Conservation (phyloP, 2,329 filamentous ascomycete genomes). For the Cryphonectria parasitica region DNA sequence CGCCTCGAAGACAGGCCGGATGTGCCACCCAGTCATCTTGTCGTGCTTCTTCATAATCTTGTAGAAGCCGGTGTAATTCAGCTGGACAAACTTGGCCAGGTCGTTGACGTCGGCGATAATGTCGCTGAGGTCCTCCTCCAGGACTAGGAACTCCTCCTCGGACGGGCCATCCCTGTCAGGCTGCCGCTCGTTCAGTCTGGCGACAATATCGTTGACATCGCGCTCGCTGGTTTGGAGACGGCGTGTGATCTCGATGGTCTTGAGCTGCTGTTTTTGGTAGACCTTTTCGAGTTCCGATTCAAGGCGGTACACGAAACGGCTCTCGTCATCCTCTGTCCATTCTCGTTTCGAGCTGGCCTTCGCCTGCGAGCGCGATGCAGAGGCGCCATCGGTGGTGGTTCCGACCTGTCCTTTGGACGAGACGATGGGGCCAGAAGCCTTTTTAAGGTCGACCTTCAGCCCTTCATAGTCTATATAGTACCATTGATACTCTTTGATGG, state of each 20-base stretch:
- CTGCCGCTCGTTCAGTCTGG: constrained; percentile 68
- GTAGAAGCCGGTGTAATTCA: constrained; percentile 99
- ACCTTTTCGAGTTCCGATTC: constrained; percentile 96
- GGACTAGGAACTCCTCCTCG: constrained; percentile 90
- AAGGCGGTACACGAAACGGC: constrained; percentile 81
- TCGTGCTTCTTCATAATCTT: constrained; percentile 99
- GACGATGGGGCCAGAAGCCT: constrained; percentile 57
- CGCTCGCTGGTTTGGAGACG: constrained; percentile 86
- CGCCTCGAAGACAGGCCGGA: constrained; percentile 94
- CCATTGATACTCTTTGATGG: constrained; percentile 97
- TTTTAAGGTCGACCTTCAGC: constrained; percentile 85
- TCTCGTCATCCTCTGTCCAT: constrained; percentile 94
- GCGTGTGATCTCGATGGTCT: constrained; percentile 92
- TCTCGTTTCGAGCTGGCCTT: constrained; percentile 55
- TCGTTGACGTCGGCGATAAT: constrained; percentile 99
- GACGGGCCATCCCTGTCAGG: constrained; percentile 64
- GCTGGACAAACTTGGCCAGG: constrained; percentile 94
- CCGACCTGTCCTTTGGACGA: constrained; percentile 45
- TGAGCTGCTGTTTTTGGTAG: constrained; percentile 95
- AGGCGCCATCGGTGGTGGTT: constrained; percentile 38
- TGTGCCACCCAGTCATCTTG: constrained; percentile 92
- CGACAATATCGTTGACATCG: constrained; percentile 87
- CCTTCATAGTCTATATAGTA: constrained; percentile 98
- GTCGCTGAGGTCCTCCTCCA: constrained; percentile 94
- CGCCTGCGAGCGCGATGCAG: constrained; percentile 38